Evolutionary conservation across 2,329 filamentous ascomycete genomes (phyloP), one percentile per base, ranked within the genome.

Genomic region (Epichloe sylvatica): DNA sequence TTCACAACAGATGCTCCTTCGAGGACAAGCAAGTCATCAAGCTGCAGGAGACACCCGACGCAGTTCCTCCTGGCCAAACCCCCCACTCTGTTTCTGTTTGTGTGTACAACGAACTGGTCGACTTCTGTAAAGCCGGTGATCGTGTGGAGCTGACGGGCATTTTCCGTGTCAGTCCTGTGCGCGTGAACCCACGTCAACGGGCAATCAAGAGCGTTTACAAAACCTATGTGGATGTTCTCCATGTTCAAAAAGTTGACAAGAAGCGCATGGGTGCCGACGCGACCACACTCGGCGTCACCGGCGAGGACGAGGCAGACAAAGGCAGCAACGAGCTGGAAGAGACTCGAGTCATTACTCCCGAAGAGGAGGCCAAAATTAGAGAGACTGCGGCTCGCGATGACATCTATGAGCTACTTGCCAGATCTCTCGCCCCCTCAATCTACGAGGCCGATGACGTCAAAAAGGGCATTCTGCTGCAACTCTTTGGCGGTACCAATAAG

Each of bases 371-470:
- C 50, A 91, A 85, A 70, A 98, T 98, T 63, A 84, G 79, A 60
- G 81, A 78, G 52, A 92, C 86, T 11, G 86, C 86, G 11, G 76
- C 78, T 34, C 81, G 92, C 48, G 74, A 83, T 1, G 92, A 98
- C 64, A 82, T 98, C 49, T 98, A 98, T 65, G 90, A 98, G 21
- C 77, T 98, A 23, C 78, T 98, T 4, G 78, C 92, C 17, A 81
- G 91, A 37, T 97, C 91, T 1, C 73, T 98, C 30, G 92, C 92
- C 2, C 92, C 92, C 13, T 96, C 90, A 52, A 84, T 98, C 60
- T 96, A 94, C 70, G 92, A 98, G 67, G 86, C 94, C 82, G 92
- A 98, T 57, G 92, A 98, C 60, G 89, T 97, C 45, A 98, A 98
- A 98, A 98, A 98, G 70, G 92, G 92, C 11, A 96, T 98, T 53